Percentiles rank a stretch among this genome's conserved stretches.
phyloP scores from a whole-genome alignment of 176 grass and related monocot genomes.

The Panicum miliaceum region DNA sequence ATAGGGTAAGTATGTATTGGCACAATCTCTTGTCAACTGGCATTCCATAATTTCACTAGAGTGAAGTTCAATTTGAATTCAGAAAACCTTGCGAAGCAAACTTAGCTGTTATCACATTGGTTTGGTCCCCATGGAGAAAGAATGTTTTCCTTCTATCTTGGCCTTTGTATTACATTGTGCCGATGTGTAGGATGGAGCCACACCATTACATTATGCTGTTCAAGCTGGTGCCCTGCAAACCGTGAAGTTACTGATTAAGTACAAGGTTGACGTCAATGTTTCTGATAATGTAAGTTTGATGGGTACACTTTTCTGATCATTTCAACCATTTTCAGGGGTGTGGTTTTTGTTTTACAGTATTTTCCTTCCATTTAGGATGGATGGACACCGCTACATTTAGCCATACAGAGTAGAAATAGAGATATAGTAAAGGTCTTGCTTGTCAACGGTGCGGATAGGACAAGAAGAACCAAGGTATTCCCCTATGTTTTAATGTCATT shows the following conservation, averaged over 20 bases:
- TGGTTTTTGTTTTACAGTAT: conserved; percentile 24
- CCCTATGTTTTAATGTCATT: not conserved
- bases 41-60: not conserved
- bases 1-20: conserved; percentile 67
- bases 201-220: conserved; percentile 85
- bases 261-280: conserved; percentile 86
- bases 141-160: not conserved
- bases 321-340: conserved; percentile 8
- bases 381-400: conserved; percentile 83
- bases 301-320: not conserved
- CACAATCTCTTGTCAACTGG: conserved; percentile 1
- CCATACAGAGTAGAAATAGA: conserved; percentile 87
- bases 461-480: conserved; percentile 80
- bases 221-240: conserved; percentile 92
- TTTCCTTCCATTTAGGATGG: conserved; percentile 61
- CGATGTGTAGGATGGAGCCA: conserved; percentile 67
- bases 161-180: conserved; percentile 17
- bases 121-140: not conserved
- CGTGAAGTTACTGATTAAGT: conserved; percentile 87
- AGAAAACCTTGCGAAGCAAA: not conserved
- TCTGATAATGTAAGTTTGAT: conserved; percentile 69
- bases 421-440: conserved; percentile 85
- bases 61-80: not conserved
- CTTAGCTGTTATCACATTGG: not conserved
- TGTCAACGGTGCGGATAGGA: conserved; percentile 85